Evolutionary conservation across 2,329 filamentous ascomycete species (phyloP).

Genomic region (Arachnopeziza araneosa): DNA sequence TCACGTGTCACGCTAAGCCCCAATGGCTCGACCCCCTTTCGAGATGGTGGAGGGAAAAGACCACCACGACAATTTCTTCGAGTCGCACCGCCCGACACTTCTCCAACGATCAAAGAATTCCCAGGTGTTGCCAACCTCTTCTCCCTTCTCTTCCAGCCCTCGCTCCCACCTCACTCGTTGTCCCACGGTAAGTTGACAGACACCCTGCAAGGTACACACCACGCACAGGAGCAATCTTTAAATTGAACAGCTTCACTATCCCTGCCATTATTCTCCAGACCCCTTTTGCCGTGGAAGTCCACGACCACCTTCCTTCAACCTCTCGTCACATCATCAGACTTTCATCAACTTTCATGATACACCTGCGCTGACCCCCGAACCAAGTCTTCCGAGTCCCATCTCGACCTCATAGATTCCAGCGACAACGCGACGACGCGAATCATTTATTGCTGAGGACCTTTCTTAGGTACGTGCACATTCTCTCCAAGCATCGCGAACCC

Average conservation of each 20-base stretch:
- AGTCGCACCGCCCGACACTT: conserved; percentile 6
- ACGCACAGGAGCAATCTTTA: conserved; percentile 13
- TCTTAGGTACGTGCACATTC: neutral
- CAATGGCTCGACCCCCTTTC: conserved; percentile 4
- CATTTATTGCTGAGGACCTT: neutral
- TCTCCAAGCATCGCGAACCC: neutral
- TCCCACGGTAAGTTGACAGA: neutral
- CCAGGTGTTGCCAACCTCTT: conserved; percentile 1
- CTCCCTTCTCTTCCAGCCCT: conserved; percentile 1
- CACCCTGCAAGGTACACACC: conserved; percentile 6
- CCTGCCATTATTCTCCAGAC: conserved; percentile 22
- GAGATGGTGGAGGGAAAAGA: conserved; percentile 3
- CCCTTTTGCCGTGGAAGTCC: conserved; percentile 24
- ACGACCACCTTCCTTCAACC: conserved; percentile 15
- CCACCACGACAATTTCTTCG: conserved; percentile 15
- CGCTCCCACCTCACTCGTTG: neutral
- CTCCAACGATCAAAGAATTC: conserved; percentile 2
- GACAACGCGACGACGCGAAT: neutral
- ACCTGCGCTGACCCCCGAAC: conserved; percentile 9
- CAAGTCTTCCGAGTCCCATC: neutral
- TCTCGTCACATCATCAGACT: conserved; percentile 17
- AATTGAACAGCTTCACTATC: conserved; percentile 24
- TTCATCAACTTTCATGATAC: conserved; percentile 9
- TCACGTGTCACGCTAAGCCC: conserved; percentile 1
- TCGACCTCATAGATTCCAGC: conserved; percentile 5